Evolutionary conservation across 495 filamentous ascomycete species (phyloP).

Genomic region (Penicillium ochrochloron): DNA sequence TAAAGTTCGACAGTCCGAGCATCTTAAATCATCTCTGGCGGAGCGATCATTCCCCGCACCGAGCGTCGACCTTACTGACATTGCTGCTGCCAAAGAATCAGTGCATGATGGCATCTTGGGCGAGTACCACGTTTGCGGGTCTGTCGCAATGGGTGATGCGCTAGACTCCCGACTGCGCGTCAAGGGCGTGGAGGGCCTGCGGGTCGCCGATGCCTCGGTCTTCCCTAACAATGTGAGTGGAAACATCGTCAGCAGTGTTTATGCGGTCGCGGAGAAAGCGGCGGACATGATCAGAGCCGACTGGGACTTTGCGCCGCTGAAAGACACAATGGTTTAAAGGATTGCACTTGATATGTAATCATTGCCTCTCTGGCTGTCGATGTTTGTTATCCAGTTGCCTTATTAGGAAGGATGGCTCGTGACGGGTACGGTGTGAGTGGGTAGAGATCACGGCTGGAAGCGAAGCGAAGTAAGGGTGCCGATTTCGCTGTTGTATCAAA

Average conservation of each 20-base stretch:
- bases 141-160: slow-evolving; percentile 61
- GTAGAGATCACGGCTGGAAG: neutral
- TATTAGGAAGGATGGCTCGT: neutral
- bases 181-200: slow-evolving; percentile 51
- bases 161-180: slow-evolving; percentile 53
- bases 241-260: slow-evolving; percentile 55
- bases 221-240: slow-evolving; percentile 54
- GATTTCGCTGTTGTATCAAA: neutral
- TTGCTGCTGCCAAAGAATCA: slow-evolving; percentile 19
- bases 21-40: slow-evolving; percentile 25
- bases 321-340: slow-evolving; percentile 9
- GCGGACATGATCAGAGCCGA: slow-evolving; percentile 56
- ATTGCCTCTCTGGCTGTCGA: neutral
- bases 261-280: slow-evolving; percentile 60
- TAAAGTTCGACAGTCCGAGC: slow-evolving; percentile 22
- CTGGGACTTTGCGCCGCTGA: slow-evolving; percentile 19
- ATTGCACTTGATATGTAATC: neutral
- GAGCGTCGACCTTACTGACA: slow-evolving; percentile 28
- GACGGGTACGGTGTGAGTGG: neutral
- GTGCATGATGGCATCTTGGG: slow-evolving; percentile 24
- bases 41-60: slow-evolving; percentile 25
- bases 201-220: slow-evolving; percentile 59
- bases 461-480: neutral
- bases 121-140: slow-evolving; percentile 47
- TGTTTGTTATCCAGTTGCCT: neutral